A percentile compares a stretch with the other conserved stretches of the same genome.
These are phyloP conservation scores for Talaromyces sp. DNA, from an alignment of 2,329 filamentous ascomycete genomes.

Conservation along the genomic window DNA sequence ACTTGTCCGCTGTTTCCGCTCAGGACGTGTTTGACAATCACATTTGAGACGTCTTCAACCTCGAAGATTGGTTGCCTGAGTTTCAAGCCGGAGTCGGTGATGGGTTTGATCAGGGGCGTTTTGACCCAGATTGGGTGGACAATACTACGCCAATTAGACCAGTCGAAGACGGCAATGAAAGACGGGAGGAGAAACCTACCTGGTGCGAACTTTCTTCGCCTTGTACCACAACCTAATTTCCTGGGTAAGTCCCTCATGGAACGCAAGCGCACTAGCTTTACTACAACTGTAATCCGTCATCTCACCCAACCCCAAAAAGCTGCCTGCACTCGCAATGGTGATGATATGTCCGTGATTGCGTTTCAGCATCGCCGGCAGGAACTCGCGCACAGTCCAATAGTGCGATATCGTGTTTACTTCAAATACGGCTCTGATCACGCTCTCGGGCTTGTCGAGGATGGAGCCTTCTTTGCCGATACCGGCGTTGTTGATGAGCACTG, in stretches of 20 bases:
- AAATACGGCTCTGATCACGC: conserved; percentile 47
- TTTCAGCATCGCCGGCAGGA: conserved; percentile 51
- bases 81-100: conserved; percentile 30
- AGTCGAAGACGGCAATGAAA: too few relatives aligned
- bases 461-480: conserved; percentile 47
- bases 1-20: conserved; percentile 49
- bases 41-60: conserved; percentile 43
- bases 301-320: conserved; percentile 46
- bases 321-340: conserved; percentile 54
- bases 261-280: conserved; percentile 52
- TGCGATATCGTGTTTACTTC: conserved; percentile 53
- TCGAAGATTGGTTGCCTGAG: conserved; percentile 37
- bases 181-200: conserved; percentile 18
- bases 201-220: conserved; percentile 38
- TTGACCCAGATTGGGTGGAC: conserved; percentile 45
- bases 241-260: conserved; percentile 50
- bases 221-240: conserved; percentile 38
- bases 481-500: conserved; percentile 51
- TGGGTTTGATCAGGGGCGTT: conserved; percentile 46
- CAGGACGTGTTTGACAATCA: conserved; percentile 50
- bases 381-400: conserved; percentile 50
- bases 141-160: conserved; percentile 22
- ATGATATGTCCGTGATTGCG: conserved; percentile 56
- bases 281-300: conserved; percentile 53
- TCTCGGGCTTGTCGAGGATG: conserved; percentile 46